phyloP scores from a whole-genome alignment of 2,329 filamentous ascomycete genomes.

The Alternaria longipes region DNA sequence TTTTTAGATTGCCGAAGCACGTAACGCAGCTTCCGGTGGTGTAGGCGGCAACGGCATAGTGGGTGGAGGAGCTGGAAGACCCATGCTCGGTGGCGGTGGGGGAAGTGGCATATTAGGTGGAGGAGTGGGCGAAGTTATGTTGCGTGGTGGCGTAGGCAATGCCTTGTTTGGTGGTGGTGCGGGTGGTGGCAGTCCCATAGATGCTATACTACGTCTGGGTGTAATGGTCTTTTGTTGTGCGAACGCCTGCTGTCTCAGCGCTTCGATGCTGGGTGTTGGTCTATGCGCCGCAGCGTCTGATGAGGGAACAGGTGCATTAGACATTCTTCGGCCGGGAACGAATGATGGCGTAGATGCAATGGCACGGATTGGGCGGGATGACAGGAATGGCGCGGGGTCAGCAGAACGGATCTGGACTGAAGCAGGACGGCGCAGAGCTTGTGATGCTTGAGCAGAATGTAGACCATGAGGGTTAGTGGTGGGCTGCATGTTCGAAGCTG shows the following conservation, averaged over 20 bases:
- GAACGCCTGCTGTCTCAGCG: conserved; percentile 37
- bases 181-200: conserved; percentile 55
- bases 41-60: conserved; percentile 18
- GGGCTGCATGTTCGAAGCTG: conserved; percentile 21
- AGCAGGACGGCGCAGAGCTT: conserved; percentile 52
- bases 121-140: conserved; percentile 18
- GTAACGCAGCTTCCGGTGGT: conserved; percentile 12
- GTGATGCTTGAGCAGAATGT: conserved; percentile 21
- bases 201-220: conserved; percentile 49
- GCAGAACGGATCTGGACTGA: conserved; percentile 57
- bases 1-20: conserved; percentile 10
- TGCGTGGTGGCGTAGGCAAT: conserved; percentile 52
- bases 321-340: conserved; percentile 37
- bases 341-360: conserved; percentile 46
- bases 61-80: conserved; percentile 21
- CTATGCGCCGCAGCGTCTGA: conserved; percentile 21
- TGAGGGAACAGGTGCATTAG: conserved; percentile 20
- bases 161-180: conserved; percentile 58
- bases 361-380: conserved; percentile 45
- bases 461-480: conserved; percentile 22
- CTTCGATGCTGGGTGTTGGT: conserved; percentile 32
- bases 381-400: conserved; percentile 55
- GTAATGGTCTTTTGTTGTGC: conserved; percentile 28
- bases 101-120: conserved; percentile 29
- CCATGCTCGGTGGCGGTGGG: conserved; percentile 15